phyloP scores from a whole-genome alignment of 208 protist genomes.

The Leishmania turanica region DNA sequence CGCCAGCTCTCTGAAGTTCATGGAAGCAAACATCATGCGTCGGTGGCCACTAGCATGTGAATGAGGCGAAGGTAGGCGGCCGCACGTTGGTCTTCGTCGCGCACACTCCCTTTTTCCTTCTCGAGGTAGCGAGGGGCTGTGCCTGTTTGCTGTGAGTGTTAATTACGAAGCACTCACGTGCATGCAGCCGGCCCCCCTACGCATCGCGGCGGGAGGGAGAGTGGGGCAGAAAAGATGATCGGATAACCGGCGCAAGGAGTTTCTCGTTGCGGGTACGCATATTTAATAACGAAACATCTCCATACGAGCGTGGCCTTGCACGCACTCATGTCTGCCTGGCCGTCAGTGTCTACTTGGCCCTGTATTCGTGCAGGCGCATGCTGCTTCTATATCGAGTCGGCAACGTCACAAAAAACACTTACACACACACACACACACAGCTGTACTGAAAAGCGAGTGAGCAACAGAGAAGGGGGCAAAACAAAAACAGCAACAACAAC shows the following conservation, averaged over 20 bases:
- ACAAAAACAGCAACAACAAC: background rate
- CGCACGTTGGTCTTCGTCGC: background rate
- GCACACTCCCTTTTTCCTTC: background rate
- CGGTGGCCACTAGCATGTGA: background rate
- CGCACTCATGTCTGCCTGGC: background rate
- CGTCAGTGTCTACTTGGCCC: background rate
- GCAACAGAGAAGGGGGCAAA: background rate
- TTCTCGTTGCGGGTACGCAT: background rate
- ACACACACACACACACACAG: conserved; percentile 2
- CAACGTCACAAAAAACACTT: background rate
- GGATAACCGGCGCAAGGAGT: background rate
- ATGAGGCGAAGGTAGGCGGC: background rate
- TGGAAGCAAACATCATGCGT: background rate
- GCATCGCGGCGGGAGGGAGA: background rate
- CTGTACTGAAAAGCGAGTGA: background rate
- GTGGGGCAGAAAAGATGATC: background rate
- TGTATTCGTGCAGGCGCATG: background rate
- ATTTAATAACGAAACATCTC: background rate
- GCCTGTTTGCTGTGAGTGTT: background rate
- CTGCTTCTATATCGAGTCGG: background rate
- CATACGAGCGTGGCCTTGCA: background rate
- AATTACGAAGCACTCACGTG: background rate
- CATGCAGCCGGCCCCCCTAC: background rate
- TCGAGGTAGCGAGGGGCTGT: background rate
- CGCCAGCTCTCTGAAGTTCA: background rate